Base-by-base conservation (phyloP, 345 rosid species). In the Salix dunnii region DNA sequence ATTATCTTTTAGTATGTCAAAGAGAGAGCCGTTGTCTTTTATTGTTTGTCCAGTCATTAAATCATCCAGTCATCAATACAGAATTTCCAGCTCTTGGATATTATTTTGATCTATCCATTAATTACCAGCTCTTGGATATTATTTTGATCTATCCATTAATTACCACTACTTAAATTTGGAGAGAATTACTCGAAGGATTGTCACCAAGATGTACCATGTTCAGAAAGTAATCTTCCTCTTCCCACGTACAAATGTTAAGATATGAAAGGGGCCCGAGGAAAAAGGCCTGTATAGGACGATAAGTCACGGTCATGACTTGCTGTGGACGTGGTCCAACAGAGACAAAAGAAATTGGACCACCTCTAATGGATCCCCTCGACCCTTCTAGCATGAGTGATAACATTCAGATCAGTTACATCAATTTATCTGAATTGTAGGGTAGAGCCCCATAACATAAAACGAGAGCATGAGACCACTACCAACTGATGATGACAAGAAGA, bases 311-410 rank as follows among this genome's bases (percentile, higher is more conserved):
- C 80, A 18, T 28, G 5, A 51, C n/a, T 74, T 35, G 68, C 77
- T 61, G 73, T 80, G 49, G 69, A n/a, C 17, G 82, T 68, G 82
- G 77, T 78, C 83, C 79, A 71, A 23, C 3, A n/a, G 61, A 31
- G 21, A 21, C 33, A 28, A 6, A 23, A 23, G 62, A 30, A 10
- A 62, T 35, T 35, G 85, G 87, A 78, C 82, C 84, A 72, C 78
- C 62, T 35, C 65, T 55, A 30, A 53, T 30, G 28, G 65, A 27
- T 43, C 60, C 11, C 28, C 6, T 25, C 6, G 10, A 14, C 43
- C 5, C 25, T 11, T 9, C 28, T 4, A 58, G 5, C 28, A 58
- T n/a, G 4, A 53, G 17, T 48, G 14, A 46, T 51, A 6, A n/a
- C 27, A n/a, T n/a, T 2, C 13, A n/a, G 11, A n/a, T n/a, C 1